phyloP scores from a whole-genome alignment of 2,329 filamentous ascomycete species.

The Claviceps purpurea region DNA sequence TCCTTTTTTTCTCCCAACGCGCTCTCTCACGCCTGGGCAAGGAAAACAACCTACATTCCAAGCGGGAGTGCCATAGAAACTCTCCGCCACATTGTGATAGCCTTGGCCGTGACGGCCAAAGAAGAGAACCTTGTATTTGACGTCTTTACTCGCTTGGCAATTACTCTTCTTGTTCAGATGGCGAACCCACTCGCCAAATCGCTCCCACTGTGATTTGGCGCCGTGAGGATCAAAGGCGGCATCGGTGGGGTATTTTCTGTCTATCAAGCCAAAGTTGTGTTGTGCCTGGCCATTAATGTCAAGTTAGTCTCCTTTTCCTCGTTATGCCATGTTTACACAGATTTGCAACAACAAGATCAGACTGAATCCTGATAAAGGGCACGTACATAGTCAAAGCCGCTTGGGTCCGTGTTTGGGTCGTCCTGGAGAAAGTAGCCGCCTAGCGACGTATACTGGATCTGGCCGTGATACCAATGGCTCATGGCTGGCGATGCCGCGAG shows the following conservation, averaged over 20 bases:
- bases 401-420: constrained; percentile 38
- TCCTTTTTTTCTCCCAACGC: no score
- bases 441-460: constrained; percentile 47
- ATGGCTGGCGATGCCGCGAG: constrained; percentile 15
- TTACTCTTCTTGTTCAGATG: constrained; percentile 43
- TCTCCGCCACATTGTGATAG: constrained; percentile 48
- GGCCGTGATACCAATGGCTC: constrained; percentile 19
- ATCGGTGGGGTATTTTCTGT: constrained; percentile 47
- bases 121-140: constrained; percentile 53
- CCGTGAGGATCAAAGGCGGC: constrained; percentile 22
- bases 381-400: constrained; percentile 50
- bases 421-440: constrained; percentile 53
- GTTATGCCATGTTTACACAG: no score
- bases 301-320: background rate
- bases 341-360: background rate
- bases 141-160: constrained; percentile 24
- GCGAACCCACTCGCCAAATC: constrained; percentile 45
- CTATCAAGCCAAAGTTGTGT: constrained; percentile 52
- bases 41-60: constrained; percentile 43
- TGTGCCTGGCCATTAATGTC: constrained; percentile 28
- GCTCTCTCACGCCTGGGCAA: no score
- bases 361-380: background rate
- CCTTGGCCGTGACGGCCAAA: constrained; percentile 60
- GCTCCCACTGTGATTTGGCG: constrained; percentile 47
- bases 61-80: constrained; percentile 51